Conservation (phyloP, 164 flowering plant species). For the Stephania japonica region DNA sequence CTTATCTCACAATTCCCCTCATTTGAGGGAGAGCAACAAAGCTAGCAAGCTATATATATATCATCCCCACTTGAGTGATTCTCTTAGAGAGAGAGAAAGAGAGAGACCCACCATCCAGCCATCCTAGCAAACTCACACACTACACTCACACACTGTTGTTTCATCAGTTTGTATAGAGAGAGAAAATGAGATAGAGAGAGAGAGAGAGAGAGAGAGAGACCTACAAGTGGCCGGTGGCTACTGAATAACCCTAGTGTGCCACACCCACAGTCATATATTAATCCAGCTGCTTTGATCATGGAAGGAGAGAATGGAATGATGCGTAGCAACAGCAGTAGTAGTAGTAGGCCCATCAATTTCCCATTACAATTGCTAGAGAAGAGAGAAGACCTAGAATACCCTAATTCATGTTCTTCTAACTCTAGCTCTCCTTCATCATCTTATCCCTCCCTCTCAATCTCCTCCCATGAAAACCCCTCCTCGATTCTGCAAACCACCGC, state of each 20-base stretch:
- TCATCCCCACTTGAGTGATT: slow-evolving; percentile 7
- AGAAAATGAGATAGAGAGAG: slow-evolving; percentile 4
- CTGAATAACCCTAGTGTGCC: background rate
- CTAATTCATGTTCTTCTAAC: slow-evolving; percentile 18
- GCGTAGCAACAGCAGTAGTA: slow-evolving; percentile 8
- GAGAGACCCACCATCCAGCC: slow-evolving; percentile 32
- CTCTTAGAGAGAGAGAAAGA: slow-evolving; percentile 6
- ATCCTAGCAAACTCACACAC: background rate
- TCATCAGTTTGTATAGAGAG: background rate
- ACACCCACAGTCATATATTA: background rate
- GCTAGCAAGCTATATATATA: slow-evolving; percentile 2
- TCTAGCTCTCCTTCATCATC: slow-evolving; percentile 14
- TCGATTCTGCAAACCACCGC: background rate
- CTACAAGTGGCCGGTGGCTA: background rate
- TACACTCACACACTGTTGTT: background rate
- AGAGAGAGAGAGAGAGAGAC: background rate
- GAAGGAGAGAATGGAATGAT: slow-evolving; percentile 36
- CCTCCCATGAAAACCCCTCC: slow-evolving; percentile 6
- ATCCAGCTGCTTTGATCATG: slow-evolving; percentile 26
- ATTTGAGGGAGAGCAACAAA: slow-evolving; percentile 17
- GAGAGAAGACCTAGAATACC: slow-evolving; percentile 28
- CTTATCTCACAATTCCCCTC: slow-evolving; percentile 10
- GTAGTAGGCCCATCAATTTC: slow-evolving; percentile 43
- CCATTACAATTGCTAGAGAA: slow-evolving; percentile 65
- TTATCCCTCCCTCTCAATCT: slow-evolving; percentile 19